These are phyloP conservation scores for Sideroxylon spinosum DNA, from an alignment of 179 eudicot species.

Conservation along the genomic window DNA sequence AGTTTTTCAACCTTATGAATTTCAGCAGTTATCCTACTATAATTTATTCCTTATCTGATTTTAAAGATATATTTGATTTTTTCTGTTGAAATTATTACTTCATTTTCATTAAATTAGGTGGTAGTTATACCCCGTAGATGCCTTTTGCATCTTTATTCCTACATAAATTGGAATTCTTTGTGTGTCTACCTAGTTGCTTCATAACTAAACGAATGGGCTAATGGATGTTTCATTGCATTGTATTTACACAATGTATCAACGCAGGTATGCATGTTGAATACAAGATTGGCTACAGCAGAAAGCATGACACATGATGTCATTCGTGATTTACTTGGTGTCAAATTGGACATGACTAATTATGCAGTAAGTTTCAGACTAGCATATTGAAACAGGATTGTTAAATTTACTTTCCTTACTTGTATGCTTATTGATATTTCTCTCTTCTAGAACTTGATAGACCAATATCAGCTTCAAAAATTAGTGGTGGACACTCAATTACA, in stretches of 20 bases:
- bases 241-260: slow-evolving; percentile 6
- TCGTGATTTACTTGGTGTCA: slow-evolving; percentile 66
- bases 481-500: slow-evolving; percentile 49
- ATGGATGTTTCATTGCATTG: background rate
- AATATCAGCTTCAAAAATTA: slow-evolving; percentile 50
- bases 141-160: background rate
- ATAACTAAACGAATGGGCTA: background rate
- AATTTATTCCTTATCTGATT: background rate
- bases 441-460: slow-evolving; percentile 46
- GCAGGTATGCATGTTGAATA: slow-evolving; percentile 54
- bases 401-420: slow-evolving; percentile 9
- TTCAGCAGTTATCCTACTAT: background rate
- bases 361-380: slow-evolving; percentile 43
- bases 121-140: background rate
- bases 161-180: too few species aligned
- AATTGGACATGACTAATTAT: slow-evolving; percentile 57
- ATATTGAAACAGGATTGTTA: slow-evolving; percentile 8
- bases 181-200: background rate
- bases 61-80: background rate
- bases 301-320: slow-evolving; percentile 76
- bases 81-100: background rate
- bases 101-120: background rate
- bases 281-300: slow-evolving; percentile 60
- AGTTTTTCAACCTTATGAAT: background rate
- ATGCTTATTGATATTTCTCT: slow-evolving; percentile 8